phyloP scores from a whole-genome alignment of 2,329 filamentous ascomycete species.

The Xylaria hypoxylon region DNA sequence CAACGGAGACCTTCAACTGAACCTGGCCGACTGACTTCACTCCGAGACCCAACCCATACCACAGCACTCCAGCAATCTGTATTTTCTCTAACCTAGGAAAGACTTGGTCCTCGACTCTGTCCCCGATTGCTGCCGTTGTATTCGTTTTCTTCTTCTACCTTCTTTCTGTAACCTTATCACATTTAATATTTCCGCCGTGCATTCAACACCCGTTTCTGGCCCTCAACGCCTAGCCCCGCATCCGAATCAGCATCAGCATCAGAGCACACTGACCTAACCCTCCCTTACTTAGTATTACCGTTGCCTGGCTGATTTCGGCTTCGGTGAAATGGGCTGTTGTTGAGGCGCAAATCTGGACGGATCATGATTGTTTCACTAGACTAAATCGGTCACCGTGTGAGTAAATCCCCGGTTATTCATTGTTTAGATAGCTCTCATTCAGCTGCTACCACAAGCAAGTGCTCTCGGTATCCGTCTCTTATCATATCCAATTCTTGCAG shows the following conservation, averaged over 20 bases:
- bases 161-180: neutral
- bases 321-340: slow-evolving; percentile 15
- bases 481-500: neutral
- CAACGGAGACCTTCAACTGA: too few species aligned
- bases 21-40: too few species aligned
- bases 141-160: neutral
- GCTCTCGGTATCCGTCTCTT: slow-evolving; percentile 4
- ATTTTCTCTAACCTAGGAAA: too few species aligned
- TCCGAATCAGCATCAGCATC: neutral
- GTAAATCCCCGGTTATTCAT: neutral
- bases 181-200: neutral
- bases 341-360: neutral
- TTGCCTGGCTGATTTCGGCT: slow-evolving; percentile 1
- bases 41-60: too few species aligned
- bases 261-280: neutral
- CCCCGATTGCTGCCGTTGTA: neutral
- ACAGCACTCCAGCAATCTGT: too few species aligned
- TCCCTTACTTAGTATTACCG: neutral
- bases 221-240: slow-evolving; percentile 16
- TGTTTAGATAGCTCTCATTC: neutral
- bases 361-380: slow-evolving; percentile 2
- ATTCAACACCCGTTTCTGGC: neutral
- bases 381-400: slow-evolving; percentile 14
- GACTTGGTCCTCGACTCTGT: too few species aligned
- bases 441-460: neutral